These are phyloP conservation scores for Austroboletus eburneus DNA, from an alignment of 768 basidiomycete genomes.

Conservation along the genomic window DNA sequence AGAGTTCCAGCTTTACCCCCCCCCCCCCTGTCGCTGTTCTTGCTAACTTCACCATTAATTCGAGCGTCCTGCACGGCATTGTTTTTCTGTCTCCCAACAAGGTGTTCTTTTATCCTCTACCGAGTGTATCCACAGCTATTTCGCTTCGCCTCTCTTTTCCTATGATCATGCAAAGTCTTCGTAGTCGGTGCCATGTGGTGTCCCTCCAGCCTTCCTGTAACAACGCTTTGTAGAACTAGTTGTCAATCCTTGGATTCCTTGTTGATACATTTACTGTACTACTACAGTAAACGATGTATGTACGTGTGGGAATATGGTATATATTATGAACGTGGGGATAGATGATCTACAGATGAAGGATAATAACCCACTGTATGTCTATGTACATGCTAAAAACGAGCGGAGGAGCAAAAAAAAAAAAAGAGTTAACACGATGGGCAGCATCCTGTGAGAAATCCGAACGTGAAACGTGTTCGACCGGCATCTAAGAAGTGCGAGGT, in stretches of 20 bases:
- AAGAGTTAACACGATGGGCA: not conserved
- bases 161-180: slow-evolving; percentile 7
- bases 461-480: not conserved
- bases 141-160: slow-evolving; percentile 7
- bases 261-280: slow-evolving; percentile 3
- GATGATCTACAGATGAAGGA: slow-evolving; percentile 21
- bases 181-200: slow-evolving; percentile 4
- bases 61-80: slow-evolving; percentile 3
- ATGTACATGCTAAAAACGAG: slow-evolving; percentile 16
- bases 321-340: slow-evolving; percentile 4
- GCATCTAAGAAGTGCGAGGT: slow-evolving; percentile 10
- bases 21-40: slow-evolving; percentile 13
- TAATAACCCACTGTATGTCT: not conserved
- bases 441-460: no score
- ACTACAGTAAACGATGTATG: slow-evolving; percentile 7
- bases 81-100: slow-evolving; percentile 6
- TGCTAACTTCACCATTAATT: slow-evolving; percentile 15
- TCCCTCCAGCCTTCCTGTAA: not conserved
- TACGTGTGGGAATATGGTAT: slow-evolving; percentile 8
- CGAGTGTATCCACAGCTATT: slow-evolving; percentile 28
- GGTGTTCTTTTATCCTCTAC: slow-evolving; percentile 5
- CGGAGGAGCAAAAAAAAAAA: not conserved
- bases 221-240: no score
- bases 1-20: slow-evolving; percentile 21
- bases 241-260: not conserved